phyloP scores from a whole-genome alignment of 1,284 basidiomycete genomes.

The Marasmius oreades region DNA sequence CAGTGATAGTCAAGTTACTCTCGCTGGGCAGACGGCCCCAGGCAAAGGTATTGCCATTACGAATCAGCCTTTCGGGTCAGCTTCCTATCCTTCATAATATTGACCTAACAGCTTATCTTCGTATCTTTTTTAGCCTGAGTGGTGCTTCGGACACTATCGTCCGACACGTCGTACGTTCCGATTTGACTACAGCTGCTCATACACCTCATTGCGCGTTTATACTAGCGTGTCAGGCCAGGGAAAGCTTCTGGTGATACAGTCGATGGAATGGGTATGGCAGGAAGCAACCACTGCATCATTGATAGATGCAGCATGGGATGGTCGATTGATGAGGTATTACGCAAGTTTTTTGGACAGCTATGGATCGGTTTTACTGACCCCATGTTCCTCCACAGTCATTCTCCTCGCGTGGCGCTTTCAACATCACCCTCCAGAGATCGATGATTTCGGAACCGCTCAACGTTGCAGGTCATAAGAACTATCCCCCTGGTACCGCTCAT shows the following conservation, averaged over 20 bases:
- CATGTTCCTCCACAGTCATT: background rate
- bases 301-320: constrained; percentile 8
- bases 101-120: background rate
- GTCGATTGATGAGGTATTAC: constrained; percentile 7
- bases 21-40: constrained; percentile 10
- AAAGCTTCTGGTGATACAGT: constrained; percentile 2
- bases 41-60: constrained; percentile 10
- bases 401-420: constrained; percentile 7
- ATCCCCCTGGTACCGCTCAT: constrained; percentile 6
- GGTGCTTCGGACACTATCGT: constrained; percentile 6
- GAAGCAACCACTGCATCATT: constrained; percentile 6
- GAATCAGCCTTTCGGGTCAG: constrained; percentile 3
- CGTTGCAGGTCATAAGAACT: constrained; percentile 9
- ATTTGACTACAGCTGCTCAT: background rate
- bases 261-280: constrained; percentile 9
- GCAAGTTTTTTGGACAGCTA: background rate
- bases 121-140: background rate
- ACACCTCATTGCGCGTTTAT: background rate
- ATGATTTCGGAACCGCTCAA: constrained; percentile 12
- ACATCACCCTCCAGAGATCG: constrained; percentile 10
- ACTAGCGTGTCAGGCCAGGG: constrained; percentile 4
- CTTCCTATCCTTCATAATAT: background rate
- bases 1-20: background rate
- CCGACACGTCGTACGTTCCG: constrained; percentile 1
- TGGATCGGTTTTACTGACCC: background rate